These are phyloP conservation scores for Luvunga scandens DNA, from an alignment of 345 rosid genomes.

Conservation along the genomic window DNA sequence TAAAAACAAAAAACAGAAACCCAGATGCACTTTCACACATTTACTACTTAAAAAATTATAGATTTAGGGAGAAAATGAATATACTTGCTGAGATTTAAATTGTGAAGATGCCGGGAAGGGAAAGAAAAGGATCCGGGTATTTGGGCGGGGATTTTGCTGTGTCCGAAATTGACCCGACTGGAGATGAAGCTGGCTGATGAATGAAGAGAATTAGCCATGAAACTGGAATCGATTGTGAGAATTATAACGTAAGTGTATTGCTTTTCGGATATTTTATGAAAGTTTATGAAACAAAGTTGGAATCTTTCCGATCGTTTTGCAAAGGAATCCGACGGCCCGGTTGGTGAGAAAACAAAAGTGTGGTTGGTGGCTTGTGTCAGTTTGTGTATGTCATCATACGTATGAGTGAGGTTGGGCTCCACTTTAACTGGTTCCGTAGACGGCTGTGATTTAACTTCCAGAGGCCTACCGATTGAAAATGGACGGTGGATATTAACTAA, in stretches of 20 bases:
- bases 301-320: not conserved
- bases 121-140: slow-evolving; percentile 34
- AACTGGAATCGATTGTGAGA: not conserved
- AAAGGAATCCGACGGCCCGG: not conserved
- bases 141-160: not conserved
- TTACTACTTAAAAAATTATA: not conserved
- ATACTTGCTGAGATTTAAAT: slow-evolving; percentile 23
- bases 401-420: not conserved
- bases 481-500: not conserved
- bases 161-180: not conserved
- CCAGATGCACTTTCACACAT: not conserved
- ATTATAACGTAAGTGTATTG: no score
- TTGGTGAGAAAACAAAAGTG: not conserved
- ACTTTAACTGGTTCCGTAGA: not conserved
- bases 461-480: not conserved
- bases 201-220: slow-evolving; percentile 12
- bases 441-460: not conserved
- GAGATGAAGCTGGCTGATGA: not conserved
- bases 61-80: not conserved
- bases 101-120: slow-evolving; percentile 19
- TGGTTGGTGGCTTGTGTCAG: not conserved
- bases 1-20: no score
- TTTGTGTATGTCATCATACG: no score
- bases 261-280: no score
- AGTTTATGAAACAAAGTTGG: not conserved